Base-by-base conservation (phyloP, 2,329 filamentous ascomycete genomes). In the Colletotrichum sidae region DNA sequence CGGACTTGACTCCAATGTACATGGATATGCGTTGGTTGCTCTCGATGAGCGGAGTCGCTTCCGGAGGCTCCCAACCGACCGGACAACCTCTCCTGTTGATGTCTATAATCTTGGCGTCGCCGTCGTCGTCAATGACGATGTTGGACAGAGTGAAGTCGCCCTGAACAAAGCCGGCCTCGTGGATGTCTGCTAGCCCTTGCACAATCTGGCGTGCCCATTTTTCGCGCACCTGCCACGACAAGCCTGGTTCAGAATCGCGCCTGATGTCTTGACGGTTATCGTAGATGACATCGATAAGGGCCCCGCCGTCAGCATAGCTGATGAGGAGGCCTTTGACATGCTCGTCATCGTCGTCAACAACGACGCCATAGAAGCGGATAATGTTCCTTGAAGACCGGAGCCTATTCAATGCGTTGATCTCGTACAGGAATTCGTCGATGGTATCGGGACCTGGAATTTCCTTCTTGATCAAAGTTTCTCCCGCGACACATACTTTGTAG, bases 1-100 rank as follows among this genome's bases (percentile, higher is more conserved):
- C 96, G 0, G 95, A 97, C 79, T 99, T 99, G 75, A 97, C 94
- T 11, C 96, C 95, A 74, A 99, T 98, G 74, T 97, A 97, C 90
- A 98, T 97, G 50, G 92, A 92, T 57, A 99, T 94, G 37, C 93
- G 88, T 77, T 97, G 94, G 63, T 92, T 92, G 76, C 90, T 94
- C 69, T 95, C 90, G 67, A 98, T 93, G 60, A 98, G 88, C 6
- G 88, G 86, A 13, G 90, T 91, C 60, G 96, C 91, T 78, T 99
- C 96, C 5, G 96, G 96, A 3, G 96, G 94, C 71, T 99, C 96
- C 96, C 96, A 99, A 33, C 95, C 95, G 5, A 98, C 92, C 0
- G 96, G 96, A 72, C 96, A 99, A n/a, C 96, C 96, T 71, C 96
- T 86, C 60, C 96, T 87, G 79, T 99, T 99, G 80, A 99, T 97